Conservation (phyloP, 1,284 basidiomycete species). For the Cryptococcus neoformans region DNA sequence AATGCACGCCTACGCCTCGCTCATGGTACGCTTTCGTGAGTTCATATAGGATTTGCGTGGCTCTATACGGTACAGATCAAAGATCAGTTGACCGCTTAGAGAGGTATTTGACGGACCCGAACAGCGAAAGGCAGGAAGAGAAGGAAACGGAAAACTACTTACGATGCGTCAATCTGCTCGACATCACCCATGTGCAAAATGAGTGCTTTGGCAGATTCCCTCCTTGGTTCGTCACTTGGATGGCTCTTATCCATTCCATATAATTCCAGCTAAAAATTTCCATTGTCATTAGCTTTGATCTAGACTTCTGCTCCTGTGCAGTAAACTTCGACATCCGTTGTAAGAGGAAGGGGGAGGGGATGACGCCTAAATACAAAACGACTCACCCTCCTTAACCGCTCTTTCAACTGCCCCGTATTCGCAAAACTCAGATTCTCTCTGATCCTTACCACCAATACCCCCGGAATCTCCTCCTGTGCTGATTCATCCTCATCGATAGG, state of each 20-base stretch:
- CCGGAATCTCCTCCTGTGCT: constrained; percentile 65
- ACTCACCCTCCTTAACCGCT: constrained; percentile 62
- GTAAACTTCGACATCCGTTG: too few relatives aligned
- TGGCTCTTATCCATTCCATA: constrained; percentile 74
- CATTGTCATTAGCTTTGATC: too few relatives aligned
- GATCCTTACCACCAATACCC: constrained; percentile 75
- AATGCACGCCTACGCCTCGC: constrained; percentile 69
- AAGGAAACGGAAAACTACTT: constrained; percentile 39
- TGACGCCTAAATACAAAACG: background rate
- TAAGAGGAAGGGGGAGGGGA: background rate
- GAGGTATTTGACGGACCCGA: background rate
- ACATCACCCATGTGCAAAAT: constrained; percentile 81
- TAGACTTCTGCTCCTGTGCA: too few relatives aligned
- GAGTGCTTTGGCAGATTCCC: constrained; percentile 69
- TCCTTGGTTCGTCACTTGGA: constrained; percentile 77
- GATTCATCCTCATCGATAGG: constrained; percentile 74
- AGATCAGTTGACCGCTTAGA: background rate
- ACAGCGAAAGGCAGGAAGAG: too few relatives aligned
- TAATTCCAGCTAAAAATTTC: constrained; percentile 49
- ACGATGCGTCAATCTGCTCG: constrained; percentile 81
- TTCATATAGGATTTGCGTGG: constrained; percentile 80
- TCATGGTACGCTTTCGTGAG: constrained; percentile 67
- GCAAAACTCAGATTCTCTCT: constrained; percentile 81
- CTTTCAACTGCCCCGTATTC: constrained; percentile 82
- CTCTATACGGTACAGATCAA: constrained; percentile 51